Evolutionary conservation across 1,284 basidiomycete genomes (phyloP).

Genomic region (Naganishia sp.): DNA sequence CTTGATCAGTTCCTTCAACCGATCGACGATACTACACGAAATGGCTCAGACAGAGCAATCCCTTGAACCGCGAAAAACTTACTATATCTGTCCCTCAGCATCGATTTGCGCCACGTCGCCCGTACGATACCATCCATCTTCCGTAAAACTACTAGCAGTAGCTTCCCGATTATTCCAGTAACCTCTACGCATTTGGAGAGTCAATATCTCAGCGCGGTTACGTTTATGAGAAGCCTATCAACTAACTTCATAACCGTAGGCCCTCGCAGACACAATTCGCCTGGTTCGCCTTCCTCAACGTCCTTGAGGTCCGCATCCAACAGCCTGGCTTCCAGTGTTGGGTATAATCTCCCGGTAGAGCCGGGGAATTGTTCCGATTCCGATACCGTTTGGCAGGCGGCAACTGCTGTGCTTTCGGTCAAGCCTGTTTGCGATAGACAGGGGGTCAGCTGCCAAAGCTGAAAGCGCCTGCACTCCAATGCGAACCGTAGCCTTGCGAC

Average conservation of each 20-base stretch:
- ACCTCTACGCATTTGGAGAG: conserved; percentile 53
- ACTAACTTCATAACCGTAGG: conserved; percentile 80
- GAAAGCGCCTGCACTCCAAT: conserved; percentile 55
- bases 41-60: background rate
- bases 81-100: conserved; percentile 59
- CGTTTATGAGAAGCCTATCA: conserved; percentile 61
- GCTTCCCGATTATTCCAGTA: conserved; percentile 66
- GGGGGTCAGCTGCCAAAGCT: background rate
- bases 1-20: conserved; percentile 78
- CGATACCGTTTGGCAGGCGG: conserved; percentile 45
- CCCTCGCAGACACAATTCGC: conserved; percentile 79
- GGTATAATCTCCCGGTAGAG: conserved; percentile 69
- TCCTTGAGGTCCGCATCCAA: conserved; percentile 56
- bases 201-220: conserved; percentile 58
- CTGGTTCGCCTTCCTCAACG: conserved; percentile 61
- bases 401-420: conserved; percentile 57
- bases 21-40: conserved; percentile 50
- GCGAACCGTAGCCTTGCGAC: conserved; percentile 43
- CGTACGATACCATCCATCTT: conserved; percentile 73
- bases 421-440: conserved; percentile 73
- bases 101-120: conserved; percentile 71
- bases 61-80: conserved; percentile 16
- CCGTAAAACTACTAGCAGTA: conserved; percentile 63
- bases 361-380: conserved; percentile 58
- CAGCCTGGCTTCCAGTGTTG: conserved; percentile 75